phyloP scores from a whole-genome alignment of 176 grass and related monocot species.

The Areca catechu region DNA sequence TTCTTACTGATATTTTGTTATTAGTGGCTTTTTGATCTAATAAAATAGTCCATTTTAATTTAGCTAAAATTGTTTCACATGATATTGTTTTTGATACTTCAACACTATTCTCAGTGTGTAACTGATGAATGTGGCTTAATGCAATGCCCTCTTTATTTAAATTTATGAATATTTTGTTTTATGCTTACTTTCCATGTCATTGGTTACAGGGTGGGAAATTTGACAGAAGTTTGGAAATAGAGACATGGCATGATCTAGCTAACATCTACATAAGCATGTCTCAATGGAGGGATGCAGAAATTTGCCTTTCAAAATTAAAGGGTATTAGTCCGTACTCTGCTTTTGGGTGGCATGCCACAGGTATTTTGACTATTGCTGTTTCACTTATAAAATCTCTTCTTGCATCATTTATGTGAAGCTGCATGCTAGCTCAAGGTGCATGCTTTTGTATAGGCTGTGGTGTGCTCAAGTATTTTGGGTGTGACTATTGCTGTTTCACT shows the following conservation, averaged over 20 bases:
- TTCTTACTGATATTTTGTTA: too few species aligned
- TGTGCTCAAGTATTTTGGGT: too few species aligned
- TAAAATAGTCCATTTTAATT: too few species aligned
- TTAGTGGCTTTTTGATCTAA: too few species aligned
- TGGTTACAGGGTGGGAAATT: slow-evolving; percentile 44
- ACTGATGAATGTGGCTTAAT: too few species aligned
- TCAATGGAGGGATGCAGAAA: slow-evolving; percentile 73
- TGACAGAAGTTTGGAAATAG: slow-evolving; percentile 69
- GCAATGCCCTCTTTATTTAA: slow-evolving; percentile 2
- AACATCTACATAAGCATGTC: slow-evolving; percentile 79
- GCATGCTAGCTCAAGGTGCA: too few species aligned
- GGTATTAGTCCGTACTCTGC: slow-evolving; percentile 45
- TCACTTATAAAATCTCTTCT: too few species aligned
- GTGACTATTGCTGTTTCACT: neutral
- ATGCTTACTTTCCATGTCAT: slow-evolving; percentile 18
- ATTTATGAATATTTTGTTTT: neutral
- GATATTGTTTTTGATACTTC: too few species aligned
- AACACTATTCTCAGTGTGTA: too few species aligned
- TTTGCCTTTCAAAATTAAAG: slow-evolving; percentile 65
- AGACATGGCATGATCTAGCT: slow-evolving; percentile 89
- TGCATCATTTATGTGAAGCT: too few species aligned
- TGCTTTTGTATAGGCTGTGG: too few species aligned
- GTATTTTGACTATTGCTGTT: slow-evolving; percentile 18
- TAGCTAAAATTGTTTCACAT: too few species aligned
- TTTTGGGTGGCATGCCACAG: slow-evolving; percentile 68